Percentiles rank a stretch among this genome's conserved stretches.
phyloP scores from a whole-genome alignment of 352 stramenopile genomes.

The Elongisporangium senticosum region DNA sequence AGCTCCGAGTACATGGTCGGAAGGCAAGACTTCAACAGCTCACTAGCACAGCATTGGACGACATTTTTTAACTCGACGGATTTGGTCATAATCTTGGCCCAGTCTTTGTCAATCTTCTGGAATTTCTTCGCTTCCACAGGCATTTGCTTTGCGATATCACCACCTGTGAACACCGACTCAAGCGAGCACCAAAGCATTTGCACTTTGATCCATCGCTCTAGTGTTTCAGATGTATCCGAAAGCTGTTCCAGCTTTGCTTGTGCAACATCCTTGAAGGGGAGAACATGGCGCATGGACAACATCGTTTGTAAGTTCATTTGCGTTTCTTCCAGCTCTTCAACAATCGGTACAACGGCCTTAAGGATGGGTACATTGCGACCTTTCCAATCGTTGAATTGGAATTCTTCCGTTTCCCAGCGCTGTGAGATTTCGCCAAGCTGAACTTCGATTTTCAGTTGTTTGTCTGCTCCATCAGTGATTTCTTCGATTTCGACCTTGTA shows the following conservation, averaged over 20 bases:
- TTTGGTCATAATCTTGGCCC: conserved; percentile 98
- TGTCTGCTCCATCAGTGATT: conserved; percentile 96
- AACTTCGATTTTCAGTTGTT: conserved; percentile 97
- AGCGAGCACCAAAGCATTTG: conserved; percentile 98
- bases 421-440: conserved; percentile 92
- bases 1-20: conserved; percentile 97
- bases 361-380: conserved; percentile 93
- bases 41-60: conserved; percentile 92
- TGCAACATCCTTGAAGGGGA: conserved; percentile 94
- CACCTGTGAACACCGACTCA: conserved; percentile 97
- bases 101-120: conserved; percentile 97
- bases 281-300: conserved; percentile 96
- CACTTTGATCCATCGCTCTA: conserved; percentile 98
- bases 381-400: conserved; percentile 95
- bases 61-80: conserved; percentile 89
- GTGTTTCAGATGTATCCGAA: conserved; percentile 95
- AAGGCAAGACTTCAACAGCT: conserved; percentile 95
- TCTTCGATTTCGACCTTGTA: conserved; percentile 96
- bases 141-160: conserved; percentile 99
- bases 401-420: conserved; percentile 93
- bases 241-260: conserved; percentile 93
- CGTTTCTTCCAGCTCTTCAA: conserved; percentile 97
- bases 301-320: conserved; percentile 99
- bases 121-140: conserved; percentile 98
- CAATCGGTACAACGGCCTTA: conserved; percentile 92